These are phyloP conservation scores for Colletotrichum aenigma DNA, from an alignment of 2,329 filamentous ascomycete genomes.

Conservation along the genomic window DNA sequence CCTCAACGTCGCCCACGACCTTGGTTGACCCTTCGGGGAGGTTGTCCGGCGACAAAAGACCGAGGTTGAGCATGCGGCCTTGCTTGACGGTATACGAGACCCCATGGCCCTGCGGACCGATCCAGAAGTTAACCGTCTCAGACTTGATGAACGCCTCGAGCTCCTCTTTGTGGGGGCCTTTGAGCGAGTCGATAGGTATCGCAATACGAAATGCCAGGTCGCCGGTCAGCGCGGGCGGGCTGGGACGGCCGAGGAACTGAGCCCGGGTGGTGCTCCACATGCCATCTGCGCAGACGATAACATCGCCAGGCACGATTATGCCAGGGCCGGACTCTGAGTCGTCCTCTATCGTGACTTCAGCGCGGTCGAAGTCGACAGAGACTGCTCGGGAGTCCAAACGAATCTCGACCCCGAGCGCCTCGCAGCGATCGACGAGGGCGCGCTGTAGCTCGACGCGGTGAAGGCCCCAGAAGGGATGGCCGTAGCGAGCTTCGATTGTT, in stretches of 20 bases:
- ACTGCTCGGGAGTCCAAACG: constrained; percentile 5
- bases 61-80: constrained; percentile 49
- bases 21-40: constrained; percentile 16
- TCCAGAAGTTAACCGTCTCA: constrained; percentile 58
- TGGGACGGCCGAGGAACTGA: constrained; percentile 44
- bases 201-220: constrained; percentile 61
- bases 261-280: constrained; percentile 48
- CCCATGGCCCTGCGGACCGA: constrained; percentile 55
- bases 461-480: constrained; percentile 48
- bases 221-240: constrained; percentile 54
- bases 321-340: constrained; percentile 20
- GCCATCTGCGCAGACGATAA: constrained; percentile 54
- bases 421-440: constrained; percentile 43
- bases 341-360: constrained; percentile 31
- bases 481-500: constrained; percentile 7
- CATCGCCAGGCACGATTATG: constrained; percentile 37
- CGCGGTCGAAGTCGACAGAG: constrained; percentile 7
- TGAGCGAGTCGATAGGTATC: constrained; percentile 50
- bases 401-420: constrained; percentile 38
- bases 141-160: constrained; percentile 46
- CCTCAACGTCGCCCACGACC: constrained; percentile 33
- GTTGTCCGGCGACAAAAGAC: constrained; percentile 18
- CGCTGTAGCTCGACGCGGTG: constrained; percentile 53
- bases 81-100: constrained; percentile 50
- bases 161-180: constrained; percentile 39